These are phyloP conservation scores for Suillus luteus DNA, from an alignment of 768 basidiomycete genomes.

Conservation along the genomic window DNA sequence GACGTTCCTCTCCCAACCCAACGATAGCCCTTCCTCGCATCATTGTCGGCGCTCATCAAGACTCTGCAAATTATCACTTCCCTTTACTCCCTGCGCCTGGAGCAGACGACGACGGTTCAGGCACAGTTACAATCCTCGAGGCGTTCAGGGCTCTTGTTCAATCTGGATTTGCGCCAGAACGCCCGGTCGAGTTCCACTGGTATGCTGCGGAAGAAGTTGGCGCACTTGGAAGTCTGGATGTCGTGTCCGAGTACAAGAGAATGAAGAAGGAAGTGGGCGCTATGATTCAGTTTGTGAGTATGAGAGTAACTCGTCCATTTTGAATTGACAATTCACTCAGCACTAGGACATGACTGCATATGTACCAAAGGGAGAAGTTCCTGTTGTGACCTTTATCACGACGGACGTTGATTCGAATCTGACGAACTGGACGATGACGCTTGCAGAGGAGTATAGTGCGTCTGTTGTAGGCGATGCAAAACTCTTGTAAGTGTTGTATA, in stretches of 20 bases:
- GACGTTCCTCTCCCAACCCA: slow-evolving; percentile 11
- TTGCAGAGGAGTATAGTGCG: slow-evolving; percentile 34
- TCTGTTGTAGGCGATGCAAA: slow-evolving; percentile 18
- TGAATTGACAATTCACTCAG: slow-evolving; percentile 37
- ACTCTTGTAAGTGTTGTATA: slow-evolving; percentile 33
- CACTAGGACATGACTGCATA: slow-evolving; percentile 42
- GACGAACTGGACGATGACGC: slow-evolving; percentile 38
- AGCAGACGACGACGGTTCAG: slow-evolving; percentile 57
- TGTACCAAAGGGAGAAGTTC: slow-evolving; percentile 16
- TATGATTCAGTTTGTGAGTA: slow-evolving; percentile 50
- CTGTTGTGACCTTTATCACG: slow-evolving; percentile 33
- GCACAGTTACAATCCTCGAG: slow-evolving; percentile 79
- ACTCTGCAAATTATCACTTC: slow-evolving; percentile 44
- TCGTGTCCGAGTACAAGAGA: slow-evolving; percentile 51
- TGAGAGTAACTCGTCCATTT: slow-evolving; percentile 12
- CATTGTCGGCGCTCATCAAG: slow-evolving; percentile 45
- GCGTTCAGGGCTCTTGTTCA: slow-evolving; percentile 73
- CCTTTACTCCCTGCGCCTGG: slow-evolving; percentile 47
- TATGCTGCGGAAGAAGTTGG: slow-evolving; percentile 69
- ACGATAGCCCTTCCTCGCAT: slow-evolving; percentile 28
- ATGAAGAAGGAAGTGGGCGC: slow-evolving; percentile 47
- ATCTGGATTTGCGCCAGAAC: slow-evolving; percentile 65
- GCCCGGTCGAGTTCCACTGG: slow-evolving; percentile 81
- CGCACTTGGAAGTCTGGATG: slow-evolving; percentile 41
- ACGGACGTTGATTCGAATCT: slow-evolving; percentile 46